Percentiles rank a stretch among this genome's conserved stretches.
These are phyloP conservation scores for Acorus gramineus DNA, from an alignment of 106 monocot species.

Conservation along the genomic window DNA sequence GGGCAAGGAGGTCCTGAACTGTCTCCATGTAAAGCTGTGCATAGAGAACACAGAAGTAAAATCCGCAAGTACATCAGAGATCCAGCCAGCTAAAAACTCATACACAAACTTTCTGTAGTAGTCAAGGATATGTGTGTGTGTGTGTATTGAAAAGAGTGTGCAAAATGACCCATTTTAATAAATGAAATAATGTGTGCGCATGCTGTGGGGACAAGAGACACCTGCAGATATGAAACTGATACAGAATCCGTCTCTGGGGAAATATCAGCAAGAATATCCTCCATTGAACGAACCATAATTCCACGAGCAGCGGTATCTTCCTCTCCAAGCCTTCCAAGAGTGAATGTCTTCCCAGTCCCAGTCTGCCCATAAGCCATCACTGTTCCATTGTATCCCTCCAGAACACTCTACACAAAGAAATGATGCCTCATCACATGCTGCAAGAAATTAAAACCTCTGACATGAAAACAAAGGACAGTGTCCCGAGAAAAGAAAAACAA, in stretches of 20 bases:
- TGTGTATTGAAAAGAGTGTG: too few relatives aligned
- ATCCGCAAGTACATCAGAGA: conserved; percentile 1
- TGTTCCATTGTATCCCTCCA: conserved; percentile 98
- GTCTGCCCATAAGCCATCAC: conserved; percentile 99
- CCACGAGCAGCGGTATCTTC: conserved; percentile 83
- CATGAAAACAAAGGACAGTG: too few relatives aligned
- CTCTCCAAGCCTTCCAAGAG: conserved; percentile 93
- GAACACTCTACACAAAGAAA: conserved; percentile 75
- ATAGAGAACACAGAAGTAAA: conserved; percentile 2
- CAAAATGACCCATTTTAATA: too few relatives aligned
- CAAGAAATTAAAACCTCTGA: too few relatives aligned
- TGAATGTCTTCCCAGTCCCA: conserved; percentile 97
- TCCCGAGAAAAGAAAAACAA: too few relatives aligned
- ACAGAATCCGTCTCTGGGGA: conserved; percentile 67
- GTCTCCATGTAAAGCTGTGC: conserved; percentile 93
- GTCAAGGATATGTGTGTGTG: too few relatives aligned
- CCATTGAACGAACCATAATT: conserved; percentile 98
- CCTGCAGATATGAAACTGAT: conserved; percentile 94
- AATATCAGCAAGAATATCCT: conserved; percentile 81
- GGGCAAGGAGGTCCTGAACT: conserved; percentile 89
- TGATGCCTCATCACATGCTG: background rate
- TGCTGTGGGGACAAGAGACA: too few relatives aligned
- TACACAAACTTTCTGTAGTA: too few relatives aligned
- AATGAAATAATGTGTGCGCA: too few relatives aligned
- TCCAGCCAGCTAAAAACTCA: too few relatives aligned